Conservation (phyloP, 2,329 filamentous ascomycete species). For the Colletotrichum horii region DNA sequence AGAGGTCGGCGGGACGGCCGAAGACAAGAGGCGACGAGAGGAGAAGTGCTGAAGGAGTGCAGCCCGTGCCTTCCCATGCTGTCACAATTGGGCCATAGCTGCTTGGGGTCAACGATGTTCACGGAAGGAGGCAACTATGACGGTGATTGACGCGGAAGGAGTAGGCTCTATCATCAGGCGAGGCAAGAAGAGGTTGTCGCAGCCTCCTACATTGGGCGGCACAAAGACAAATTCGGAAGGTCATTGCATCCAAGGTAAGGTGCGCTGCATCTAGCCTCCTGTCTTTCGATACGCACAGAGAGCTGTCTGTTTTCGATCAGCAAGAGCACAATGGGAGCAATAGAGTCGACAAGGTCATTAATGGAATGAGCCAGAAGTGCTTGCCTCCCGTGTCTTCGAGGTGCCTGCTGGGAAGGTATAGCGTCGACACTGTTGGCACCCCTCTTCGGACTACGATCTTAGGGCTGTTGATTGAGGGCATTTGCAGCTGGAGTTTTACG, state of each 20-base stretch:
- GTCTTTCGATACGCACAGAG: not conserved
- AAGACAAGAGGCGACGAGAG: not conserved
- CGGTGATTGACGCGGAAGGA: not conserved
- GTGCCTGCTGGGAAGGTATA: not conserved
- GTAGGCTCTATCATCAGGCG: not conserved
- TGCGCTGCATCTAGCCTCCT: not conserved
- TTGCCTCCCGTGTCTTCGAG: not conserved
- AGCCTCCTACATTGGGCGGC: not conserved
- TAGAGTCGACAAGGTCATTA: not conserved
- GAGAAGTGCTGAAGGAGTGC: not conserved
- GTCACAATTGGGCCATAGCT: not conserved
- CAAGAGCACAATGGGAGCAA: not conserved
- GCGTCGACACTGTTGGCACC: not conserved
- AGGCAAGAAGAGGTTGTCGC: not conserved
- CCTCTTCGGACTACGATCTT: not conserved
- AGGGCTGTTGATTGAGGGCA: not conserved
- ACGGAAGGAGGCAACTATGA: not conserved
- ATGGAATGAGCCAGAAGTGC: not conserved
- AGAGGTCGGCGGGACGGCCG: not conserved
- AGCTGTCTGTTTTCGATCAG: not conserved
- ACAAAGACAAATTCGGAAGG: not conserved
- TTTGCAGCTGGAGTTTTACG: not conserved
- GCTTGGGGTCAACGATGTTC: not conserved
- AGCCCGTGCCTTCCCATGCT: not conserved
- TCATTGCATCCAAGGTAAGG: not conserved